These are phyloP conservation scores for Phytophthora ohioensis DNA, from an alignment of 352 stramenopile species.

Conservation along the genomic window DNA sequence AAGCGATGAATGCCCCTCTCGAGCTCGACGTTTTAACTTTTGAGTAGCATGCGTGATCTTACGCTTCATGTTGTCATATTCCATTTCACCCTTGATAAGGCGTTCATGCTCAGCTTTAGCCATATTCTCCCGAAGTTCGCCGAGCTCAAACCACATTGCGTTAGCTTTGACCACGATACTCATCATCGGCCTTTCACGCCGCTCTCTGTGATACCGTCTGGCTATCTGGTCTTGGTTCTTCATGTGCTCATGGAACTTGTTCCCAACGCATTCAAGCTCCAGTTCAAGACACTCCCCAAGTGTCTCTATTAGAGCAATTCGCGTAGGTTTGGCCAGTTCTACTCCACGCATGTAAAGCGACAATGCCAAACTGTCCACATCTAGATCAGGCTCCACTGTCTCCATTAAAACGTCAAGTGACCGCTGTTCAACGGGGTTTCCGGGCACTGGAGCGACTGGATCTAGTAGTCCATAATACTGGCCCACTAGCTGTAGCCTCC, in stretches of 20 bases:
- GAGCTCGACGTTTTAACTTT: slow-evolving; percentile 66
- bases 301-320: slow-evolving; percentile 62
- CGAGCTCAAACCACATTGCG: slow-evolving; percentile 61
- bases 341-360: slow-evolving; percentile 72
- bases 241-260: slow-evolving; percentile 70
- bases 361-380: slow-evolving; percentile 70
- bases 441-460: slow-evolving; percentile 12
- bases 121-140: slow-evolving; percentile 56
- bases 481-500: slow-evolving; percentile 53
- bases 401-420: slow-evolving; percentile 57
- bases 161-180: slow-evolving; percentile 44
- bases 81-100: slow-evolving; percentile 44
- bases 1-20: slow-evolving; percentile 45
- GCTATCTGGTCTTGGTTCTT: slow-evolving; percentile 73
- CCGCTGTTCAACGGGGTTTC: slow-evolving; percentile 1
- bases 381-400: slow-evolving; percentile 70
- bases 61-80: slow-evolving; percentile 72
- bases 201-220: slow-evolving; percentile 59
- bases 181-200: slow-evolving; percentile 49
- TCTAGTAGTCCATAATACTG: slow-evolving; percentile 67
- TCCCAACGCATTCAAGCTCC: slow-evolving; percentile 74
- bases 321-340: slow-evolving; percentile 66
- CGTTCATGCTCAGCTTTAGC: slow-evolving; percentile 45
- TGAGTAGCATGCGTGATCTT: slow-evolving; percentile 62
- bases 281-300: slow-evolving; percentile 67